A percentile compares a stretch with the other conserved stretches of the same genome.
These are phyloP conservation scores for Claviceps sp. DNA, from an alignment of 2,329 filamentous ascomycete species.

Conservation along the genomic window DNA sequence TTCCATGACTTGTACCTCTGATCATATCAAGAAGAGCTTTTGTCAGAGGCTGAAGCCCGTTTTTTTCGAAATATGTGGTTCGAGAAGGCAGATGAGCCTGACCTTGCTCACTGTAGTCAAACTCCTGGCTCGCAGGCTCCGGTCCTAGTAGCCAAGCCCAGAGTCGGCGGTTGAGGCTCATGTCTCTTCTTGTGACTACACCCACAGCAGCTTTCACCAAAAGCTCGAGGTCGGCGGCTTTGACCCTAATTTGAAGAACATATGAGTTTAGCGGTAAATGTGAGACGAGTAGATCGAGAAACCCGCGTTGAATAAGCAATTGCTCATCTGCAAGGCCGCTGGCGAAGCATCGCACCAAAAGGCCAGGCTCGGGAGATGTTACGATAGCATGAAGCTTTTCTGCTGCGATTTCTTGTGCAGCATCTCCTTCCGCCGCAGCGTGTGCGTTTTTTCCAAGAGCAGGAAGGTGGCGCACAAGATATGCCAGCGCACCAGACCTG, in stretches of 20 bases:
- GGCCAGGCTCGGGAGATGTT: conserved; percentile 77
- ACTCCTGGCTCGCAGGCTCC: conserved; percentile 37
- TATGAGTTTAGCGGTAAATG: conserved; percentile 75
- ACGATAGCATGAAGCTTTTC: conserved; percentile 50
- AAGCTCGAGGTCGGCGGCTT: conserved; percentile 62
- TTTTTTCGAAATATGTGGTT: conserved; percentile 71
- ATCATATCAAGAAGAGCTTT: conserved; percentile 69
- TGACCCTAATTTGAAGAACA: conserved; percentile 64
- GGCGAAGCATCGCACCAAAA: conserved; percentile 82
- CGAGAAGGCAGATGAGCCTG: conserved; percentile 39
- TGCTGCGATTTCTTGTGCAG: conserved; percentile 17
- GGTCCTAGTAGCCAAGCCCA: conserved; percentile 94
- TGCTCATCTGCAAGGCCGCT: conserved; percentile 81
- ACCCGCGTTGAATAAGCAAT: conserved; percentile 83
- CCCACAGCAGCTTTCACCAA: conserved; percentile 72
- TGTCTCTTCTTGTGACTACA: conserved; percentile 80
- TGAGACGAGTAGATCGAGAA: conserved; percentile 81
- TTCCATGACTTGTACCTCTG: conserved; percentile 22
- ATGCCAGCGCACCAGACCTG: conserved; percentile 76
- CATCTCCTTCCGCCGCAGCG: conserved; percentile 5
- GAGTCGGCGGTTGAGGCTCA: conserved; percentile 90
- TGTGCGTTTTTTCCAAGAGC: conserved; percentile 12
- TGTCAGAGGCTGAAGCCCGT: conserved; percentile 62
- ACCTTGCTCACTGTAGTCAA: conserved; percentile 31
- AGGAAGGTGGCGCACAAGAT: conserved; percentile 67